Conservation (phyloP, 371 early-diverging fungal genomes). For the Circinella umbellata region DNA sequence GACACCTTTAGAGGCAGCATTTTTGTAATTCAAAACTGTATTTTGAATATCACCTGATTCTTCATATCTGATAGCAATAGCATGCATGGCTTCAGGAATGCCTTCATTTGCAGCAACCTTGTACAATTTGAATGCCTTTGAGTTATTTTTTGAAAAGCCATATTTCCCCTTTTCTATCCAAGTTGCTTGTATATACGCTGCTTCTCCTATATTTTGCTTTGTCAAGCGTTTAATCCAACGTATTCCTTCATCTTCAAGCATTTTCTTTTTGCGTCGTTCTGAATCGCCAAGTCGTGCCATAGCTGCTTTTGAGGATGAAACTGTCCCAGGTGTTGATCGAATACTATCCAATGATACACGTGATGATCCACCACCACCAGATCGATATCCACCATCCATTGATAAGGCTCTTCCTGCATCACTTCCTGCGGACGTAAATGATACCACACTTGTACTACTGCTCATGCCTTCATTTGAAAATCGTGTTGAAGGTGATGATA, state of each 20-base stretch:
- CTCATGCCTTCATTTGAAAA: conserved; percentile 1
- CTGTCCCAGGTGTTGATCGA: conserved; percentile 5
- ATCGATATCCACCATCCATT: conserved; percentile 7
- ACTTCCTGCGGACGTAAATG: background rate
- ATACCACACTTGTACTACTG: background rate
- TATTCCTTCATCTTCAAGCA: conserved; percentile 62
- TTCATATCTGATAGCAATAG: conserved; percentile 50
- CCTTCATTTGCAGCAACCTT: conserved; percentile 36
- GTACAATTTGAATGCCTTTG: conserved; percentile 50
- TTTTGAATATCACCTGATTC: conserved; percentile 55
- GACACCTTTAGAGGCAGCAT: conserved; percentile 71
- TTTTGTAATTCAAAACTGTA: conserved; percentile 71
- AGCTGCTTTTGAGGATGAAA: conserved; percentile 4
- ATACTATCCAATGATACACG: conserved; percentile 6
- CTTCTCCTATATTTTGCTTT: conserved; percentile 71
- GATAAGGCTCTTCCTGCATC: background rate
- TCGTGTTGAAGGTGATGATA: background rate
- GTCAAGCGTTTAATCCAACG: conserved; percentile 77
- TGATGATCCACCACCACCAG: background rate
- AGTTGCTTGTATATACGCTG: conserved; percentile 68
- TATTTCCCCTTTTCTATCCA: conserved; percentile 74
- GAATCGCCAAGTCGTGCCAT: background rate
- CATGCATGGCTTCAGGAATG: conserved; percentile 47
- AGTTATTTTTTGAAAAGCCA: conserved; percentile 55
- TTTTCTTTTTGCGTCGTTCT: conserved; percentile 24